phyloP scores from a whole-genome alignment of 2,329 filamentous ascomycete species.

The Gyromitra esculenta region DNA sequence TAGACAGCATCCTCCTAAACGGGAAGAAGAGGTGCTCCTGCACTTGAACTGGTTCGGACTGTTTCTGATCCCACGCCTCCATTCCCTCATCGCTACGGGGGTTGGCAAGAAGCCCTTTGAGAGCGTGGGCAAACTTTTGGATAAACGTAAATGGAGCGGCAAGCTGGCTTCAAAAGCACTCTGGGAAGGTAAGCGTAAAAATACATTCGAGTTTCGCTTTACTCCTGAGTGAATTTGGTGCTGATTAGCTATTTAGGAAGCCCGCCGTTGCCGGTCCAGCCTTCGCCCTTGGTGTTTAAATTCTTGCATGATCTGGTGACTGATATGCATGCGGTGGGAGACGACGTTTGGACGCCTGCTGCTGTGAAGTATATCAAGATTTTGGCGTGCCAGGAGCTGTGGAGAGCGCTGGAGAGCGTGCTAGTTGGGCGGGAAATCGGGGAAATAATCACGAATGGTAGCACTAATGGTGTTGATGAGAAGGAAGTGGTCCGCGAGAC shows the following conservation, averaged over 20 bases:
- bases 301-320: slow-evolving; percentile 73
- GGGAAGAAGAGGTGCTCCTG: slow-evolving; percentile 59
- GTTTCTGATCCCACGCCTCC: slow-evolving; percentile 71
- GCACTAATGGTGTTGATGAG: neutral
- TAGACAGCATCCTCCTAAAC: slow-evolving; percentile 71
- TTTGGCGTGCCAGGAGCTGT: slow-evolving; percentile 66
- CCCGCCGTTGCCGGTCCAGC: slow-evolving; percentile 78
- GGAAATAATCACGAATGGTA: slow-evolving; percentile 31
- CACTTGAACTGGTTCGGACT: slow-evolving; percentile 68
- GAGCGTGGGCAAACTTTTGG: slow-evolving; percentile 62
- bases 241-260: slow-evolving; percentile 31
- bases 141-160: slow-evolving; percentile 61
- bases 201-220: neutral
- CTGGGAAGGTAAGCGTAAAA: slow-evolving; percentile 74
- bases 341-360: slow-evolving; percentile 81
- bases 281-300: slow-evolving; percentile 77
- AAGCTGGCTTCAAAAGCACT: slow-evolving; percentile 71
- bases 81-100: slow-evolving; percentile 69
- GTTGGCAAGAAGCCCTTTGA: slow-evolving; percentile 65
- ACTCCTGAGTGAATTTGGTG: no score
- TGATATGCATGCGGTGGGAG: slow-evolving; percentile 75
- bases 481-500: slow-evolving; percentile 37
- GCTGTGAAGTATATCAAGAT: slow-evolving; percentile 73
- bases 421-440: slow-evolving; percentile 53
- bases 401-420: slow-evolving; percentile 61